Percentiles rank a stretch among this genome's conserved stretches.
These are phyloP conservation scores for Cryphonectria nitschkei DNA, from an alignment of 2,329 filamentous ascomycete species.

Conservation along the genomic window DNA sequence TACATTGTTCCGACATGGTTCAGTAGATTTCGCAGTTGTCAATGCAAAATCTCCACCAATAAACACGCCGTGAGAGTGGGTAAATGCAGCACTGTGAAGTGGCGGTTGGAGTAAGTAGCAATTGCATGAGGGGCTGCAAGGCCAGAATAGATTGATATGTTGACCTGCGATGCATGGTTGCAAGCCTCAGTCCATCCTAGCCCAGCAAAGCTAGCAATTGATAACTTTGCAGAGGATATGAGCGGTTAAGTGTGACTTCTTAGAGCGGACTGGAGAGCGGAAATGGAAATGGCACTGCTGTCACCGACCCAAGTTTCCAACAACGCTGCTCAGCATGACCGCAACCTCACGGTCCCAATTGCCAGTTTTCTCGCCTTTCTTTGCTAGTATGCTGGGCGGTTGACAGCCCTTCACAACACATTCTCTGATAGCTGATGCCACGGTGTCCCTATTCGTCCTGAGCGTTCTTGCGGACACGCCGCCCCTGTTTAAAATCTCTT, in stretches of 20 bases:
- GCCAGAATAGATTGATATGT: background rate
- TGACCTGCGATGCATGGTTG: background rate
- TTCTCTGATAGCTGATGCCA: slow-evolving; percentile 78
- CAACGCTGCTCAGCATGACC: slow-evolving; percentile 88
- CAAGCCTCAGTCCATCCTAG: background rate
- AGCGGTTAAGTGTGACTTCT: background rate
- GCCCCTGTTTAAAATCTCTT: slow-evolving; percentile 81
- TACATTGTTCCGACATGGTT: background rate
- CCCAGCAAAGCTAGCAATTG: background rate
- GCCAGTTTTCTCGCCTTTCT: slow-evolving; percentile 48
- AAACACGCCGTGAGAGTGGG: background rate
- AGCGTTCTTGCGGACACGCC: slow-evolving; percentile 84
- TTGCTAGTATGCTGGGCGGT: slow-evolving; percentile 60
- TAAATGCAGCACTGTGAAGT: background rate
- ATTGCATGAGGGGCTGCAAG: background rate
- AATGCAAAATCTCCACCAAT: background rate
- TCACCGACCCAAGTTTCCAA: slow-evolving; percentile 58
- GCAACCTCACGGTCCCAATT: slow-evolving; percentile 90
- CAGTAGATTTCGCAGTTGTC: background rate
- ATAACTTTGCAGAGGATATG: background rate
- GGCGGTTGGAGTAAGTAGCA: background rate
- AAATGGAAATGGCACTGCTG: too few species aligned
- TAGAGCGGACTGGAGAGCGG: background rate
- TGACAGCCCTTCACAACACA: slow-evolving; percentile 81
- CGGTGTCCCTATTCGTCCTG: slow-evolving; percentile 71